Evolutionary conservation across 306 rosid species (phyloP), one percentile per base, ranked within the genome.

Genomic region (Chamaecrista fasciculata): DNA sequence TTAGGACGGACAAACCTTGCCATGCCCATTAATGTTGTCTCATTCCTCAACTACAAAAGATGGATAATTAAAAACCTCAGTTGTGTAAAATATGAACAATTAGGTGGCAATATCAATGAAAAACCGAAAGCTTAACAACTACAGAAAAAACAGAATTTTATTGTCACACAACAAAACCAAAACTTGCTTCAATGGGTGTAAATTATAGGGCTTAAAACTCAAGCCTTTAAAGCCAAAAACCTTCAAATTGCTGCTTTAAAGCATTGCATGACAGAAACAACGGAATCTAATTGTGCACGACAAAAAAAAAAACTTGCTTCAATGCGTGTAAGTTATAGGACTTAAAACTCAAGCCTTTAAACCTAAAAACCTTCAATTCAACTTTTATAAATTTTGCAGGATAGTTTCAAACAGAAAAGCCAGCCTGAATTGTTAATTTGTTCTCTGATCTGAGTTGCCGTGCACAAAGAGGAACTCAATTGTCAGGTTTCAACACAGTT

Each of bases 1-100:
- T 59, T 87, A 0, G 91, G 91, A 36, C 89, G 96, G 72, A 87
- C 84, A 69, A 85, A 87, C 79, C 87, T 81, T 15, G 82, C 84
- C 77, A 77, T 52, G 28, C 73, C 85, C 90, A 84, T 81, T 6
- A 43, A 10, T 36, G 63, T 58, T 51, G 11, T 19, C 49, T 26
- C 42, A 62, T 63, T 26, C 28, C 43, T 26, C 59, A 26, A 66
- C 39, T 44, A 61, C 18, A 20, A 63, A 63, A 46, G 52, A 61
- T 60, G 63, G 34, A 47, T 23, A 42, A 46, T 33, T 24, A 49
- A 42, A 31, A 34, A 39, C 44, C 26, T 65, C 28, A 28, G 42
- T 28, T n/a, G 9, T 28, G 20, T 20, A 16, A 28, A 25, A 1
- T 31, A 14, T 18, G 14, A n/a, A n/a, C 28, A 66, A 28, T 18